Conservation (phyloP, 1,284 basidiomycete genomes). For the Ceratobasidium sp. region DNA sequence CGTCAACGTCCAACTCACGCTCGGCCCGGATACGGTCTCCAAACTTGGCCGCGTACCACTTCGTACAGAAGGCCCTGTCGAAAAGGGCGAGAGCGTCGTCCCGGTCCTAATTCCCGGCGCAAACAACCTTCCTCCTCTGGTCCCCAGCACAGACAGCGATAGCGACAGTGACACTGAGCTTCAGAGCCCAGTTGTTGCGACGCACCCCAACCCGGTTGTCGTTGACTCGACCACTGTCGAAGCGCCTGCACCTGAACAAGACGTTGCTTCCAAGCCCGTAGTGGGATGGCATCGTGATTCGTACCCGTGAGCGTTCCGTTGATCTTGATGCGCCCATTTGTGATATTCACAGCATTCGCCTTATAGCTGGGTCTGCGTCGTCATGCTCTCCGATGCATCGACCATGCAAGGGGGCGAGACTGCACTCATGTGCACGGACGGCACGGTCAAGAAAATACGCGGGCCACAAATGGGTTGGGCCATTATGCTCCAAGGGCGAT, state of each 20-base stretch:
- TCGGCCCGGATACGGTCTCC: slow-evolving; percentile 28
- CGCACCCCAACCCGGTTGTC: background rate
- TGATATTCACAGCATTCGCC: too few species aligned
- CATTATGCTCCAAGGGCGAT: slow-evolving; percentile 51
- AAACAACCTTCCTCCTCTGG: slow-evolving; percentile 20
- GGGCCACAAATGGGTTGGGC: slow-evolving; percentile 50
- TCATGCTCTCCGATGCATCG: slow-evolving; percentile 49
- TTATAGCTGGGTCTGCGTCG: slow-evolving; percentile 49
- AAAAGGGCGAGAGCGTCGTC: slow-evolving; percentile 7
- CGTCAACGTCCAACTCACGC: slow-evolving; percentile 48
- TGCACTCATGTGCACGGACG: slow-evolving; percentile 49
- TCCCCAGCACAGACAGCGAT: slow-evolving; percentile 18
- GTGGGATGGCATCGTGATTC: slow-evolving; percentile 41
- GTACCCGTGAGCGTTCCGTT: slow-evolving; percentile 13
- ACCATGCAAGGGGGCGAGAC: slow-evolving; percentile 52
- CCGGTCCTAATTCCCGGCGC: slow-evolving; percentile 5
- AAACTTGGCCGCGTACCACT: slow-evolving; percentile 24
- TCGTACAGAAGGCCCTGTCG: background rate
- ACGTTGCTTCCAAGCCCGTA: background rate
- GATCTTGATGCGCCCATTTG: too few species aligned
- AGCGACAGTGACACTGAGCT: slow-evolving; percentile 2
- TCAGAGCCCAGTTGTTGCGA: background rate
- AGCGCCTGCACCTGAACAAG: slow-evolving; percentile 12
- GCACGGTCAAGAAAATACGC: slow-evolving; percentile 50
- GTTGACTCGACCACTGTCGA: slow-evolving; percentile 12